Conservation (phyloP, 1,284 basidiomycete species). For the Sutorius eximius region DNA sequence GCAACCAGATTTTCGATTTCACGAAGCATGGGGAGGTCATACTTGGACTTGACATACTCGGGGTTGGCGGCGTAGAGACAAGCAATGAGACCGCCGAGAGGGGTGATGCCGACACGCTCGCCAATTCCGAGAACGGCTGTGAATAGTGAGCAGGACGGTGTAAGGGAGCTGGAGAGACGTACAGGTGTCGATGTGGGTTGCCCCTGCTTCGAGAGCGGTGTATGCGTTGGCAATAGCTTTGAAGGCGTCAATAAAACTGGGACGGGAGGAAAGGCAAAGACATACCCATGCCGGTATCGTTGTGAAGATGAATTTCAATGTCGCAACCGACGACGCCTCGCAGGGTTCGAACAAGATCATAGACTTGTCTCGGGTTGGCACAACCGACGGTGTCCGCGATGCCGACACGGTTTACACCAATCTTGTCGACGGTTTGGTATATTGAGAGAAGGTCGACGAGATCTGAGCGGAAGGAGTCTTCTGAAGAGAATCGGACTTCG, state of each 20-base stretch:
- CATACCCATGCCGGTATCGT: conserved; percentile 91
- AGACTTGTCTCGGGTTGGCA: conserved; percentile 98
- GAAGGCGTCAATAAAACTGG: conserved; percentile 5
- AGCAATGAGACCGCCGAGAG: conserved; percentile 95
- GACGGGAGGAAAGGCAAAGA: conserved; percentile 1
- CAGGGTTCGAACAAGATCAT: conserved; percentile 95
- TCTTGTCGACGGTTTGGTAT: conserved; percentile 99
- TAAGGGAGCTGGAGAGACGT: conserved; percentile 29
- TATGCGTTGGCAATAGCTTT: conserved; percentile 99
- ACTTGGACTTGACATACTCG: conserved; percentile 99
- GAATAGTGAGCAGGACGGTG: conserved; percentile 1
- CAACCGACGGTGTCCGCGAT: conserved; percentile 99
- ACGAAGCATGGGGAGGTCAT: conserved; percentile 95
- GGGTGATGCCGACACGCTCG: conserved; percentile 98
- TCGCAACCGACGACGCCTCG: conserved; percentile 95
- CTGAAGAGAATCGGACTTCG: conserved; percentile 99
- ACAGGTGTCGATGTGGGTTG: conserved; percentile 98
- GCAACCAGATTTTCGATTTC: conserved; percentile 99
- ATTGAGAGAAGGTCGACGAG: conserved; percentile 98
- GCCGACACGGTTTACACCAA: conserved; percentile 98
- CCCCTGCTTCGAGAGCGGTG: conserved; percentile 97
- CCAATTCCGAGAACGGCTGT: conserved; percentile 91
- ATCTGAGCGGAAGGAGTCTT: conserved; percentile 99
- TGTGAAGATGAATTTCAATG: conserved; percentile 98
- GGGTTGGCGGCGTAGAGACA: conserved; percentile 96